These are phyloP conservation scores for Ophiostoma populinum DNA, from an alignment of 2,329 filamentous ascomycete species.

Conservation along the genomic window DNA sequence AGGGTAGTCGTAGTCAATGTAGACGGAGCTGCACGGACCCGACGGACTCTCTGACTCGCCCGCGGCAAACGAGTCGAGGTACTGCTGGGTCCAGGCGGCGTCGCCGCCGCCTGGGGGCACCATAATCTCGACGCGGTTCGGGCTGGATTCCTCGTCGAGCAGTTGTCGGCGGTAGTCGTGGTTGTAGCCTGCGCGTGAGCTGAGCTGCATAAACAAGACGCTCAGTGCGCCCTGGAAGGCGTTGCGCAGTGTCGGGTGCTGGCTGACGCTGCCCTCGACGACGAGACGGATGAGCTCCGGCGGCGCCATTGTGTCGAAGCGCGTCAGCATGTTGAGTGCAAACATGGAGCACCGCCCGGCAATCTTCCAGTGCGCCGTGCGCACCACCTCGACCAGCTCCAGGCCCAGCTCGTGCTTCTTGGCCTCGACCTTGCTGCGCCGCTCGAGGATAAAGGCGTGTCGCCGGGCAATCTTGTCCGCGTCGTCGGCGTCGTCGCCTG, in stretches of 20 bases:
- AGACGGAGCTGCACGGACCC: constrained; percentile 39
- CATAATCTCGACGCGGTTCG: constrained; percentile 56
- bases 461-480: constrained; percentile 44
- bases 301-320: constrained; percentile 79
- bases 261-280: constrained; percentile 67
- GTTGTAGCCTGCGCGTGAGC: constrained; percentile 68
- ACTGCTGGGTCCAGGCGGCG: constrained; percentile 59
- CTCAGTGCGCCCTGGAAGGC: constrained; percentile 69
- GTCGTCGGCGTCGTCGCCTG: constrained; percentile 35
- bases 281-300: constrained; percentile 70
- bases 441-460: constrained; percentile 55
- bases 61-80: constrained; percentile 60
- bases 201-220: constrained; percentile 63
- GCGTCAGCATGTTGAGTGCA: constrained; percentile 73
- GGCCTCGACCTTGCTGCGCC: constrained; percentile 60
- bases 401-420: constrained; percentile 68
- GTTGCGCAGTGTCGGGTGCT: constrained; percentile 69
- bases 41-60: not conserved
- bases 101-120: constrained; percentile 50
- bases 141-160: constrained; percentile 58
- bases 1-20: constrained; percentile 79
- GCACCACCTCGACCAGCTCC: constrained; percentile 63
- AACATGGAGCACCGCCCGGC: constrained; percentile 80
- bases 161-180: constrained; percentile 83
- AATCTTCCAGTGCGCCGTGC: constrained; percentile 87